These are phyloP conservation scores for Penicillium bialowiezense DNA, from an alignment of 495 filamentous ascomycete genomes.

Conservation along the genomic window DNA sequence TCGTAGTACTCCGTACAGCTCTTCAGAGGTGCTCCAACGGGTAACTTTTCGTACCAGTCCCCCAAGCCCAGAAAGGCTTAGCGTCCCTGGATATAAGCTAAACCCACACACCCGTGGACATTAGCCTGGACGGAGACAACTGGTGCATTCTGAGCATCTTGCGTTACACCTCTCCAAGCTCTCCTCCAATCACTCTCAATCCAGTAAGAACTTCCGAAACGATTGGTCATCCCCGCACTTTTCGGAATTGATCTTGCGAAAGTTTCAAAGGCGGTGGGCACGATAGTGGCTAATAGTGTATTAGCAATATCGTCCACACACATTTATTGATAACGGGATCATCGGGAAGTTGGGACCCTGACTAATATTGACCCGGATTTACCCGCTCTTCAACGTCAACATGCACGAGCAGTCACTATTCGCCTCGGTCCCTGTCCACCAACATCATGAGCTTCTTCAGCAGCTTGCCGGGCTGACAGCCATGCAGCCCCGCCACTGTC, in stretches of 20 bases:
- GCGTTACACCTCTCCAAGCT: too few relatives aligned
- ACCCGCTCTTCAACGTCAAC: conserved; percentile 19
- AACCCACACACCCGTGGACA: too few relatives aligned
- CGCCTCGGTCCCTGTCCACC: conserved; percentile 45
- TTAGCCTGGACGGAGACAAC: too few relatives aligned
- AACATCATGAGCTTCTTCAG: conserved; percentile 59
- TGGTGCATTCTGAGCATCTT: too few relatives aligned
- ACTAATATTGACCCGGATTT: conserved; percentile 28
- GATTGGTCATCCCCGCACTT: neutral
- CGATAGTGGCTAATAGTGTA: too few relatives aligned
- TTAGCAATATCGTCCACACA: conserved; percentile 10
- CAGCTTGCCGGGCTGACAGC: conserved; percentile 66
- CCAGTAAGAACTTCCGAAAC: neutral
- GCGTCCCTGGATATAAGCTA: too few relatives aligned
- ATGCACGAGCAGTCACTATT: conserved; percentile 50
- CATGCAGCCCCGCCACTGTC: conserved; percentile 58
- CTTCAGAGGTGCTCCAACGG: too few relatives aligned
- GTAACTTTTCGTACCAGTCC: too few relatives aligned
- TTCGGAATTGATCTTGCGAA: conserved; percentile 1
- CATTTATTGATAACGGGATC: conserved; percentile 17
- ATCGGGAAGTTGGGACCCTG: conserved; percentile 22
- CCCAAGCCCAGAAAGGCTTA: too few relatives aligned
- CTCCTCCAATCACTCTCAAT: neutral
- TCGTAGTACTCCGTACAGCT: too few relatives aligned
- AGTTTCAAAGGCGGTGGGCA: neutral